These are phyloP conservation scores for Colletotrichum filicis DNA, from an alignment of 2,329 filamentous ascomycete genomes.

Conservation along the genomic window DNA sequence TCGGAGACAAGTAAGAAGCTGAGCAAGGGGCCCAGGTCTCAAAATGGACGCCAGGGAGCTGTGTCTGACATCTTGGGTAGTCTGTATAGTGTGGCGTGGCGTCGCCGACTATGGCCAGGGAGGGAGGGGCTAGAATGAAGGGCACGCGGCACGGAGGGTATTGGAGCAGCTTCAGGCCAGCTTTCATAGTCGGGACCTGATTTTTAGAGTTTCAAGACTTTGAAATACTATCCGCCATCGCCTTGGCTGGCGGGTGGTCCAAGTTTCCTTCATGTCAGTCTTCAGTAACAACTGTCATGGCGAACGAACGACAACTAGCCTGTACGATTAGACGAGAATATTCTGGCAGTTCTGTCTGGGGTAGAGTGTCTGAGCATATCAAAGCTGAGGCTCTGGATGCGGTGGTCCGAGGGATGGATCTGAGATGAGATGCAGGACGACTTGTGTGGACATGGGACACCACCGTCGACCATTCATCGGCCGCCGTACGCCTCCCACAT, in stretches of 20 bases:
- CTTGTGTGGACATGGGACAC: background rate
- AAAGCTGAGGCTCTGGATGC: background rate
- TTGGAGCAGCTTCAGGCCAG: background rate
- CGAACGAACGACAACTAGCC: background rate
- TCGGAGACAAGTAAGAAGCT: conserved; percentile 5
- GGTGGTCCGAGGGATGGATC: background rate
- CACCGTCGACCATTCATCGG: background rate
- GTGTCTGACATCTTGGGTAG: background rate
- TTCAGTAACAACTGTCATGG: background rate
- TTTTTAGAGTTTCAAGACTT: background rate
- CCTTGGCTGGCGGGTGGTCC: background rate
- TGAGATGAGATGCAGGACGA: conserved; percentile 3
- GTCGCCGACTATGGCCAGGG: background rate
- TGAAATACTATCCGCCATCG: background rate
- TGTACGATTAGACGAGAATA: background rate
- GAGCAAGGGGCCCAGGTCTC: conserved; percentile 11
- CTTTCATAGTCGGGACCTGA: background rate
- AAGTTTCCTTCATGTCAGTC: background rate
- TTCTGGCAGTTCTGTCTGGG: background rate
- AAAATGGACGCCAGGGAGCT: conserved; percentile 5
- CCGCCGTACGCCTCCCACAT: background rate
- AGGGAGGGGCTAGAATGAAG: background rate
- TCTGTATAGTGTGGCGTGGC: background rate
- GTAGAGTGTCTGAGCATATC: background rate
- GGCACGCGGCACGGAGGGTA: background rate